Evolutionary conservation across 768 basidiomycete genomes (phyloP).

Genomic region (Xerocomus potaroensis): DNA sequence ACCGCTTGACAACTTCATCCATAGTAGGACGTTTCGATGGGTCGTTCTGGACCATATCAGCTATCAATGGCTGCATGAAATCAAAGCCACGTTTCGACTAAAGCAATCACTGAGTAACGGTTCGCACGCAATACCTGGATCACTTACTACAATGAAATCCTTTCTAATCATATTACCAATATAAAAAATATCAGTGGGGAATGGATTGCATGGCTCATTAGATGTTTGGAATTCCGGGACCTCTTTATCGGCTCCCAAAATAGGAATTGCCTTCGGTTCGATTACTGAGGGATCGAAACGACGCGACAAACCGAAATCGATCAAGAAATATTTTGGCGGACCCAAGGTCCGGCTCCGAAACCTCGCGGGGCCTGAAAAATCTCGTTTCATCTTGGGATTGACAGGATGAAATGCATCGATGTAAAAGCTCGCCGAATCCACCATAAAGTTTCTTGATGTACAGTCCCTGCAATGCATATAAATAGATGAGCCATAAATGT

Average conservation of each 20-base stretch:
- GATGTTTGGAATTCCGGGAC: neutral
- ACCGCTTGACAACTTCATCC: constrained; percentile 30
- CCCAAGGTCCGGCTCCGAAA: neutral
- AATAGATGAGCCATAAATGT: neutral
- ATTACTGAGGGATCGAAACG: constrained; percentile 24
- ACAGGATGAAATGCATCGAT: neutral
- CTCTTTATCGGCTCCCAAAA: constrained; percentile 35
- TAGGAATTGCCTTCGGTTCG: constrained; percentile 24
- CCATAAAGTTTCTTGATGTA: neutral
- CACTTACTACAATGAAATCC: neutral
- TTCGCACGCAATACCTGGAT: neutral
- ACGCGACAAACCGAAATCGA: constrained; percentile 23
- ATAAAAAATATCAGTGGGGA: neutral
- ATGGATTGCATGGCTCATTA: neutral
- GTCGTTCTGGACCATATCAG: constrained; percentile 34
- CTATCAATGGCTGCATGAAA: constrained; percentile 30
- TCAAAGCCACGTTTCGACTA: constrained; percentile 8
- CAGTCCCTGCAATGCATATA: neutral
- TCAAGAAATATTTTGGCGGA: constrained; percentile 1
- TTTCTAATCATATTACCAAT: neutral
- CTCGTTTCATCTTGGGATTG: neutral
- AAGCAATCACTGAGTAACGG: constrained; percentile 1
- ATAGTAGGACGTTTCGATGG: constrained; percentile 33
- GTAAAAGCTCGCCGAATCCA: neutral
- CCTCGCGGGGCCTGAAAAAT: neutral